Base-by-base conservation (phyloP, 768 basidiomycete species). In the Psilocybe subaeruginosa region DNA sequence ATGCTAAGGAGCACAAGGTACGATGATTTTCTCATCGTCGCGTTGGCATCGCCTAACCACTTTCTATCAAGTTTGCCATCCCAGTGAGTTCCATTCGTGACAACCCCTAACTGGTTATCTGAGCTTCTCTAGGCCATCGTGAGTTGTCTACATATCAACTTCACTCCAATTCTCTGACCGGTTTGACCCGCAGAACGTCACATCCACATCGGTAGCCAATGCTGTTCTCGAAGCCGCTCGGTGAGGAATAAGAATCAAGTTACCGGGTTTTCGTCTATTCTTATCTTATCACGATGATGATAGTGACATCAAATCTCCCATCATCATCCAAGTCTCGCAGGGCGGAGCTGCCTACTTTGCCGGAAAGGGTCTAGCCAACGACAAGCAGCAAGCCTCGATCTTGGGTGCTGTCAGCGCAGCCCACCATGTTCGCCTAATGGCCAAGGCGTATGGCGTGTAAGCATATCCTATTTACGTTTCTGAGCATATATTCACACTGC, bases 311-410 rank as follows among this genome's bases (percentile, higher is more conserved):
- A 98, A 99, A 76, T 84, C 97, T 31, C 97, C 97, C 61, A 95
- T 99, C 79, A 99, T 99, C 77, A 81, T 98, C 70, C 97, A 99
- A 74, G 89, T 96, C 64, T 99, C 97, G 58, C 96, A 99, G 75
- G 97, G 97, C 59, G 97, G 97, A 70, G 85, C 87, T 63, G 97
- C 96, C 55, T 98, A 91, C 84, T 98, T 92, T 72, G 94, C 94
- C 48, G 97, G 97, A 64, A 99, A 99, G 77, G 97, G 96, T 30
- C 85, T 99, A 60, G 79, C 91, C 69, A 99, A 99, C 75, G 93
- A 91, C 75, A 90, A 95, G 68, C 97, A 99, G 72, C 89, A 98
- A 77, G 97, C 94, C 4, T 98, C 97, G 47, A 90, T 95, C 71
- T 75, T 84, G n/a, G 97, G 97, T 72, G 94, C 97, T 63, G 76